Base-by-base conservation (phyloP, 176 grass and related monocot genomes). In the Microstegium vimineum region DNA sequence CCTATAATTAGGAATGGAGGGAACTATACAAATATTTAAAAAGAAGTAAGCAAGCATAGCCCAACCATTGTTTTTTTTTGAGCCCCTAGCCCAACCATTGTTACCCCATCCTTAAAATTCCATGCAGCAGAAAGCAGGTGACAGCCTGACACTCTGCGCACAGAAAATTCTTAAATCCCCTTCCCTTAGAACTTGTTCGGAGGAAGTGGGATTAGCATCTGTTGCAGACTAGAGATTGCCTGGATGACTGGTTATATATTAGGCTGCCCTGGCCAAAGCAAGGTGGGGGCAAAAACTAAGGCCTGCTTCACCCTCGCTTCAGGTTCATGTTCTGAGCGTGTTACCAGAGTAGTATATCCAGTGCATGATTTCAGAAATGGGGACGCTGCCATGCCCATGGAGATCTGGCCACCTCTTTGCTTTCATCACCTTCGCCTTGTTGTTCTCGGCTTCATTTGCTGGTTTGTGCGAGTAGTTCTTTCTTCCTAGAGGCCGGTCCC, bases 21-120 rank as follows among this genome's bases (percentile, higher is more conserved):
- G 22, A 33, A 71, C 49, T 61, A 36, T 57, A 15, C 45, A 69
- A 81, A 40, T 33, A 45, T 10, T 27, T 33, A 41, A n/a, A 61
- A 38, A 62, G 61, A 71, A 77, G 31, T 25, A 69, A 82, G 51
- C 28, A 82, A 87, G 70, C 30, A 34, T 66, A 16, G 41, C 52
- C 73, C 25, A 74, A 45, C 69, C 28, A 32, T 47, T n/a, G n/a
- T n/a, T n/a, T n/a, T n/a, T n/a, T n/a, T n/a, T n/a, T n/a, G n/a
- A n/a, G n/a, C n/a, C n/a, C n/a, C n/a, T 66, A 16, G 41, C 52
- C 73, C 25, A 74, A 45, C 69, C 28, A 32, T 47, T n/a, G n/a
- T n/a, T 71, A 69, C 49, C 64, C 40, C 73, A 62, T 69, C 79
- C 85, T 71, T 18, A 65, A 64, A 83, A 87, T 41, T 78, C 86